Evolutionary conservation across 306 rosid species (phyloP).

Genomic region (Geum urbanum): DNA sequence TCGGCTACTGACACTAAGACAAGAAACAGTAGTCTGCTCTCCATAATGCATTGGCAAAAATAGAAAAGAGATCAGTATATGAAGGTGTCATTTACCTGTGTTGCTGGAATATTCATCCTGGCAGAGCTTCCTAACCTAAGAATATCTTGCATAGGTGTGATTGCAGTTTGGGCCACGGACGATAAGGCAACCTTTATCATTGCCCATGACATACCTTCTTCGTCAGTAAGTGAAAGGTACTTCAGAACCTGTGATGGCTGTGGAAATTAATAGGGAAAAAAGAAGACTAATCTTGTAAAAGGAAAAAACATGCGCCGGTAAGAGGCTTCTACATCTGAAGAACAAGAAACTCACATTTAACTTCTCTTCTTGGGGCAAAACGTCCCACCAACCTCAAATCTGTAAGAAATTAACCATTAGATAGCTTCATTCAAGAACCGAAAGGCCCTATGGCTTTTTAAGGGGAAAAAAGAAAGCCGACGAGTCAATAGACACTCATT

Average conservation of each 20-base stretch:
- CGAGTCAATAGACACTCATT: background rate
- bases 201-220: conserved; percentile 69
- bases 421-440: conserved; percentile 16
- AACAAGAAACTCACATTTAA: conserved; percentile 43
- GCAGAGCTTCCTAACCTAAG: conserved; percentile 76
- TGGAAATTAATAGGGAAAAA: conserved; percentile 12
- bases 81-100: conserved; percentile 58
- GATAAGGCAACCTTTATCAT: conserved; percentile 55
- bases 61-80: background rate
- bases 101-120: conserved; percentile 96
- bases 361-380: conserved; percentile 66
- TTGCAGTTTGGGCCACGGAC: conserved; percentile 79
- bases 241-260: conserved; percentile 49
- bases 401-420: conserved; percentile 29
- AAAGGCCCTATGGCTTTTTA: background rate
- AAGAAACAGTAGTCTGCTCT: background rate
- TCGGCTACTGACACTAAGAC: background rate
- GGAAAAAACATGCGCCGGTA: conserved; percentile 10
- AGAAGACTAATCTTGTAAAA: conserved; percentile 6
- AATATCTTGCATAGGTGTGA: conserved; percentile 88
- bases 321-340: background rate
- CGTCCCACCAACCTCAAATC: conserved; percentile 93
- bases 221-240: conserved; percentile 54
- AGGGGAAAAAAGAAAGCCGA: conserved; percentile 8
- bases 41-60: background rate